Evolutionary conservation across 148 eudicot species (phyloP).

Genomic region (Amaranthus hypochondriacus): DNA sequence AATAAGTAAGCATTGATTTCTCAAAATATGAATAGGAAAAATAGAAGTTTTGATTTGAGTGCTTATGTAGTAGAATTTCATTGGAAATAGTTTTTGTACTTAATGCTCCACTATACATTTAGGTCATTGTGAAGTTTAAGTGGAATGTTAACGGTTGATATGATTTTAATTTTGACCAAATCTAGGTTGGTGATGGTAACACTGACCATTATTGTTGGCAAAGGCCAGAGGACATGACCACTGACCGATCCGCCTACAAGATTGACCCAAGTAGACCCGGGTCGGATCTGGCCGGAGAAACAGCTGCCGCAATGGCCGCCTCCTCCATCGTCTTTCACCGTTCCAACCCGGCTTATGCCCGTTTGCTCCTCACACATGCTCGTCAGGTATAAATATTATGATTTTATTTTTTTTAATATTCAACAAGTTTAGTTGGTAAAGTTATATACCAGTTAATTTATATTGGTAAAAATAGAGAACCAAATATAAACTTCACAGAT

Average conservation of each 20-base stretch:
- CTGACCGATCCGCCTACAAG: slow-evolving; percentile 71
- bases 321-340: slow-evolving; percentile 74
- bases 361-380: slow-evolving; percentile 71
- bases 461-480: too few species aligned
- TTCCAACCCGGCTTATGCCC: slow-evolving; percentile 56
- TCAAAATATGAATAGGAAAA: background rate
- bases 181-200: slow-evolving; percentile 93
- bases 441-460: background rate
- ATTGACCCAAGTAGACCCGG: slow-evolving; percentile 82
- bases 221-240: slow-evolving; percentile 97
- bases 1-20: slow-evolving; percentile 10
- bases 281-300: slow-evolving; percentile 93
- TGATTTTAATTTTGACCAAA: slow-evolving; percentile 10
- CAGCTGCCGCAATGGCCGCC: slow-evolving; percentile 96
- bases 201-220: slow-evolving; percentile 99
- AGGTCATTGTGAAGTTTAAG: slow-evolving; percentile 5
- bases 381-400: slow-evolving; percentile 49
- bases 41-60: slow-evolving; percentile 1
- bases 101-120: background rate
- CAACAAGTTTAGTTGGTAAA: background rate
- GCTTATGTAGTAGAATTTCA: background rate
- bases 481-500: too few species aligned
- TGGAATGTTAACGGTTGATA: slow-evolving; percentile 16
- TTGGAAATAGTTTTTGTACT: slow-evolving; percentile 5
- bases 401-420: background rate